Base-by-base conservation (phyloP, 176 grass and related monocot genomes). In the Rhynchospora pubera region DNA sequence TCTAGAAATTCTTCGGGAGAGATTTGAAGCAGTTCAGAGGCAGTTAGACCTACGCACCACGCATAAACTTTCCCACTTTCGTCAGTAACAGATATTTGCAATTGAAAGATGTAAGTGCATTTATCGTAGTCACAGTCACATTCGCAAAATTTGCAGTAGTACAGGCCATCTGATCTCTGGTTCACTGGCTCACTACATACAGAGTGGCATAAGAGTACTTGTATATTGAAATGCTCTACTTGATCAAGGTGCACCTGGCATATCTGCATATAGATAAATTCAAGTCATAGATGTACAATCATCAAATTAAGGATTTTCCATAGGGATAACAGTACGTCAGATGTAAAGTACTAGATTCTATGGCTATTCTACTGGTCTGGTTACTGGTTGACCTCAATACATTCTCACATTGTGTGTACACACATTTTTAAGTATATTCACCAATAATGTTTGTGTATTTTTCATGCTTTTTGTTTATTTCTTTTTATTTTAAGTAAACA, bases 11-110 rank as follows among this genome's bases (percentile, higher is more conserved):
- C 95, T 30, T 93, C 92, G 30, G 95, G 90, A 21, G 87, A 93
- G 80, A 98, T 98, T 21, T 98, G 92, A 82, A 98, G 90, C 79
- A 98, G 89, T 82, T 94, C 95, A 16, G 87, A 83, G 62, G 92
- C 92, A 22, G 90, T 93, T 88, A 92, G 90, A 10, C 92, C 92
- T 9, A 91, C 16, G 59, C 95, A 98, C 88, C 90, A 94, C 61
- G 87, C 90, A 1, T 78, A 86, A 43, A 93, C 52, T 79, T 93
- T 83, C 61, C 55, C 85, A 21, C 85, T 94, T 55, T 93, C 87
- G n/a, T 98, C 95, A 78, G 81, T 80, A 15, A 98, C 77, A 23
- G 85, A 87, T 34, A 98, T 72, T 50, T 90, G 85, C 81, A 98
- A 73, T 66, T 87, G 87, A 89, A 98, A 98, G 74, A 81, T 91